Percentiles rank a stretch among this genome's conserved stretches.
Conservation (phyloP, 805 yeast genomes). For the Zygoascus tannicola region DNA sequence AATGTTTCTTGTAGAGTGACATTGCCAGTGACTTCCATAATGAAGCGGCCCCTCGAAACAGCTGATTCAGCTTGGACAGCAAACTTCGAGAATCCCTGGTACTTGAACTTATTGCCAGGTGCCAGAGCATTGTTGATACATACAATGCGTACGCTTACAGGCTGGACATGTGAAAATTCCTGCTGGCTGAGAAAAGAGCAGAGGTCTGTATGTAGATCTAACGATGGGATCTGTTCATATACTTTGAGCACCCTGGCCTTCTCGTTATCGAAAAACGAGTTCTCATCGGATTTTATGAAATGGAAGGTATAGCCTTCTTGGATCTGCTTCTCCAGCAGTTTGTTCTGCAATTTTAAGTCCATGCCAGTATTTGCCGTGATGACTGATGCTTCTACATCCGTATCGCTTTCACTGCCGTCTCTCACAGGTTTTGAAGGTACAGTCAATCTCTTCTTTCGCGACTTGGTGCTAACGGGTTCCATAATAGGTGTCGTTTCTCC, state of each 20-base stretch:
- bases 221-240: constrained; percentile 6
- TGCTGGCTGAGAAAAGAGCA: constrained; percentile 20
- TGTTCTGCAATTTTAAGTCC: background rate
- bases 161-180: constrained; percentile 16
- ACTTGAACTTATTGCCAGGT: constrained; percentile 45
- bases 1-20: constrained; percentile 58
- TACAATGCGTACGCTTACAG: constrained; percentile 38
- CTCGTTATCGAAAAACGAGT: constrained; percentile 1
- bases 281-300: constrained; percentile 8
- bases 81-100: constrained; percentile 58
- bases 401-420: constrained; percentile 9
- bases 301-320: constrained; percentile 8
- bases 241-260: background rate
- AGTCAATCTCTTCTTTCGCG: constrained; percentile 6
- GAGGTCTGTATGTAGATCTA: constrained; percentile 11
- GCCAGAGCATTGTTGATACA: constrained; percentile 28
- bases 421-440: constrained; percentile 4
- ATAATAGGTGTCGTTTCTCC: background rate
- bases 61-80: constrained; percentile 41
- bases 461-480: background rate
- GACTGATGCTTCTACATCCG: constrained; percentile 5
- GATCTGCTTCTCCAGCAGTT: background rate
- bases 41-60: constrained; percentile 39
- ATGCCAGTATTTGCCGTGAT: background rate
- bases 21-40: constrained; percentile 66